These are phyloP conservation scores for Phymatotrichopsis omnivora DNA, from an alignment of 2,329 filamentous ascomycete genomes.

Conservation along the genomic window DNA sequence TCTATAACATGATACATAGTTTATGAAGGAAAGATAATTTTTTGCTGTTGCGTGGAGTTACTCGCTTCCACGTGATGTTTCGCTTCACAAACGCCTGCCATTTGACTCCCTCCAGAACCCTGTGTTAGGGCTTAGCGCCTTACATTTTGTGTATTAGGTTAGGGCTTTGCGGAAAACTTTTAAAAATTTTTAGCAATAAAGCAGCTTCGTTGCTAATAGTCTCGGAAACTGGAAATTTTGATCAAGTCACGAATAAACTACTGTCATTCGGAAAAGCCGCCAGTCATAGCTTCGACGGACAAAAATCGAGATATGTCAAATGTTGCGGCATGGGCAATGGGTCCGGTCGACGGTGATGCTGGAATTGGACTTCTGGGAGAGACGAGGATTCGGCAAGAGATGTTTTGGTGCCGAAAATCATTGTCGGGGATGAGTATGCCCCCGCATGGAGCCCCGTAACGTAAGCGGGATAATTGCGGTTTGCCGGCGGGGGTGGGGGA, in stretches of 20 bases:
- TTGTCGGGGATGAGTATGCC: background rate
- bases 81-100: no score
- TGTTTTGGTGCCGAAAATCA: background rate
- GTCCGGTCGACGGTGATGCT: conserved; percentile 14
- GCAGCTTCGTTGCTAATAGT: no score
- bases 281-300: conserved; percentile 2
- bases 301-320: background rate
- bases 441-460: conserved; percentile 2
- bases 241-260: conserved; percentile 12
- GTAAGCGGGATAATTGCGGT: conserved; percentile 9
- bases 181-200: no score
- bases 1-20: no score
- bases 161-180: no score
- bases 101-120: no score
- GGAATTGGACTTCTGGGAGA: conserved; percentile 12
- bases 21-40: no score
- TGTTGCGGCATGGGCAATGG: conserved; percentile 14
- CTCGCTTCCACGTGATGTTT: no score
- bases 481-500: conserved; percentile 2
- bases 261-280: conserved; percentile 22
- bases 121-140: no score
- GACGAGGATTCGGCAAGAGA: background rate
- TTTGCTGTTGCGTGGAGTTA: no score
- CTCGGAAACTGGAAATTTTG: conserved; percentile 12
- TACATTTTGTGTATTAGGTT: no score